phyloP scores from a whole-genome alignment of 306 rosid species.

The Biancaea sappan region DNA sequence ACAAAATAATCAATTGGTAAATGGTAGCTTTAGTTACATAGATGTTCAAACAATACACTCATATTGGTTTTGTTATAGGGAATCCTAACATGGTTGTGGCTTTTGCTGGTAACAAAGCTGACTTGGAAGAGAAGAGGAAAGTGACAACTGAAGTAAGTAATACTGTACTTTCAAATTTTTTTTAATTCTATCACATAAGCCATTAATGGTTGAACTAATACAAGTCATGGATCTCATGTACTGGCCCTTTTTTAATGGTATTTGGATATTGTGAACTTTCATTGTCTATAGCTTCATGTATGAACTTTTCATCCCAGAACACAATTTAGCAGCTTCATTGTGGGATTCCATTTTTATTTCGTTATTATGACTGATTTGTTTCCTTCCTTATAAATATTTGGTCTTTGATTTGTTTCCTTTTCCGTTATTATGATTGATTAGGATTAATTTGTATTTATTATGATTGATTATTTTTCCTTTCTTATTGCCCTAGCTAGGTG shows the following conservation, averaged over 20 bases:
- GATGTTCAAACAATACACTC: conserved; percentile 18
- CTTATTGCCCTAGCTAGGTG: too few relatives aligned
- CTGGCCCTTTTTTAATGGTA: not conserved
- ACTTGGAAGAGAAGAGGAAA: conserved; percentile 65
- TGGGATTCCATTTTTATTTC: too few relatives aligned
- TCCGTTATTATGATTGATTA: too few relatives aligned
- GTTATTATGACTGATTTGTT: too few relatives aligned
- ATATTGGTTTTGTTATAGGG: conserved; percentile 42
- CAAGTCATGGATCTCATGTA: not conserved
- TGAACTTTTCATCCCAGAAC: not conserved
- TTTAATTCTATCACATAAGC: not conserved
- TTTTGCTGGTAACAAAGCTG: conserved; percentile 65
- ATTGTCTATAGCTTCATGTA: not conserved
- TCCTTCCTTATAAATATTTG: too few relatives aligned
- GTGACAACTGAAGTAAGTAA: conserved; percentile 60
- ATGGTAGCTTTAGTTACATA: conserved; percentile 15
- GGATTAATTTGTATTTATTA: too few relatives aligned
- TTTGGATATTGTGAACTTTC: not conserved
- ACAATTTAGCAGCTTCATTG: too few relatives aligned
- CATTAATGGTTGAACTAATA: conserved; percentile 1
- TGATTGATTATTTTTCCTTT: too few relatives aligned
- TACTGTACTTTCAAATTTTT: not conserved
- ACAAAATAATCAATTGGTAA: too few relatives aligned
- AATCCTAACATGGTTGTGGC: conserved; percentile 70
- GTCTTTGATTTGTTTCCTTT: too few relatives aligned